phyloP scores from a whole-genome alignment of 2,329 filamentous ascomycete species.

The Fusarium torulosum region DNA sequence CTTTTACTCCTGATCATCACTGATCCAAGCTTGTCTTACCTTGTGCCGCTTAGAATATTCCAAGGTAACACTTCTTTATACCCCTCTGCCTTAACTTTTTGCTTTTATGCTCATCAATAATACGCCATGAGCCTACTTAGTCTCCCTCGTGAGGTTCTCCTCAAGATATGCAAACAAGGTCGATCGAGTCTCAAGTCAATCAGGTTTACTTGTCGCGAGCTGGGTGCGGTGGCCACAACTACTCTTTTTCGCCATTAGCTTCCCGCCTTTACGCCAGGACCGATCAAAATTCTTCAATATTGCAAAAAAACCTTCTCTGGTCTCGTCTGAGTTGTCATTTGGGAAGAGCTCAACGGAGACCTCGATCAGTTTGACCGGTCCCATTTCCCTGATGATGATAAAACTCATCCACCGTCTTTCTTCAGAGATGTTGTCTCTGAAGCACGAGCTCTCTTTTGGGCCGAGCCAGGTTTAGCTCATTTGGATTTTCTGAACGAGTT shows the following conservation, averaged over 20 bases:
- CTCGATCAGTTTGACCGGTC: neutral
- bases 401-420: neutral
- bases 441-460: conserved; percentile 1
- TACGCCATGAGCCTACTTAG: neutral
- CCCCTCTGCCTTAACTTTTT: no score
- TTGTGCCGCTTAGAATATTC: no score
- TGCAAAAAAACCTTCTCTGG: neutral
- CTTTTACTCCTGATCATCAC: no score
- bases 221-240: neutral
- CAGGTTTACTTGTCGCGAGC: conserved; percentile 2
- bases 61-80: no score
- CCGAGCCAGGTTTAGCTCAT: neutral
- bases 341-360: conserved; percentile 22
- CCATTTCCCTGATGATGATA: no score
- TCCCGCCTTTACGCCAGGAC: conserved; percentile 7
- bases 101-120: no score
- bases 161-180: neutral
- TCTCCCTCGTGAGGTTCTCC: conserved; percentile 3
- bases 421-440: neutral
- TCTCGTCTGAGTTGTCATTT: conserved; percentile 3
- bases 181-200: conserved; percentile 5
- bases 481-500: neutral
- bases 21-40: no score
- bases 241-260: conserved; percentile 5
- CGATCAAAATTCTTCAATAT: conserved; percentile 5